Base-by-base conservation (phyloP, 1,284 basidiomycete species). In the Termitomyces sp. region DNA sequence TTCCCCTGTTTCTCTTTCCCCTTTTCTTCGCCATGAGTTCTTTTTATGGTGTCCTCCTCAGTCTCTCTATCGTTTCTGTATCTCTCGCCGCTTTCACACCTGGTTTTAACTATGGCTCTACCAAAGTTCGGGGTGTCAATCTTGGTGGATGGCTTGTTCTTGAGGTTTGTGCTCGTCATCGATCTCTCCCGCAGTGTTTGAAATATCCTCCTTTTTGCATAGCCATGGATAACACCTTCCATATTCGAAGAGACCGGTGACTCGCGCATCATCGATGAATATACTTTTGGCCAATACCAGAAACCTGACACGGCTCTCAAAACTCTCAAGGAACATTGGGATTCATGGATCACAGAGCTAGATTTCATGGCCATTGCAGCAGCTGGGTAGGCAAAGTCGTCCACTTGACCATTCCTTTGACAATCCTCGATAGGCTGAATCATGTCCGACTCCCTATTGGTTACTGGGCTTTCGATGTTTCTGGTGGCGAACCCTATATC, bases 391-490 rank as follows among this genome's bases (percentile, higher is more conserved):
- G 53, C 16, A 39, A 19, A 5, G 42, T 47, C 34, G 58, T 48
- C 42, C 28, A 34, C 9, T 41, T 45, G 28, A 45, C 45, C 47
- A 34, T 48, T 28, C 26, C 52, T 18, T 53, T 30, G 28, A 30
- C 28, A 8, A 8, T 10, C 8, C 28, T 30, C 6, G 39, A 18
- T 59, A 88, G 86, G 8, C 72, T 92, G 49, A 92, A 92, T 66
- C 90, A 92, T 66, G 88, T 93, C 55, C 83, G 93, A 35, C 72
- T 97, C 37, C 93, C 93, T 2, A 89, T 97, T 57, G 91, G 91
- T 19, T 93, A 87, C 68, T 97, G 94, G 94, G 93, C 93, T 1
- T 93, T 91, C 60, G 89, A 94, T 49, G 82, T 90, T 19, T 79
- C 79, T 14, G 72, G 72, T 3, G 91, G 86, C 8, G 92, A 96